Base-by-base conservation (phyloP, 2,329 filamentous ascomycete species). In the Akanthomyces lecanii region DNA sequence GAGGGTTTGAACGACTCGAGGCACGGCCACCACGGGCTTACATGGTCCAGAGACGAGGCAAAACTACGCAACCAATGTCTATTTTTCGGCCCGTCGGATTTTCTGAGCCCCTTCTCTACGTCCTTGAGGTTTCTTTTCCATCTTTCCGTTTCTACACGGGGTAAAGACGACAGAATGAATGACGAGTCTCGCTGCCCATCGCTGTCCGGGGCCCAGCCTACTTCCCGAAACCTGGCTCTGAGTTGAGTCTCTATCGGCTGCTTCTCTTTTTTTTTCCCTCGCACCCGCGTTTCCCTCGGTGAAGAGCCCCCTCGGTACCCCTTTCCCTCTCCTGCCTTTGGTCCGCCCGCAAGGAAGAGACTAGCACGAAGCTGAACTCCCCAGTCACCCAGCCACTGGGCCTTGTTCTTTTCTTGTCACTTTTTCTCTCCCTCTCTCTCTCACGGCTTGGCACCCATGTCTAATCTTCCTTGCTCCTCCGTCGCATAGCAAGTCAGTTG, bases 351-450 rank as follows among this genome's bases (percentile, higher is more conserved):
- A 16, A 30, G 30, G 38, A 40, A 10, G 53, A 55, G 38, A 38
- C 53, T 55, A 44, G 38, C 28, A 53, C 33, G 23, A 52, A 60
- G 57, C 57, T 60, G 57, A 60, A 45, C 11, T 36, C n/a, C 21
- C 21, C 14, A 10, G 18, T 38, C 21, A 11, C 52, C 52, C 51
- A 40, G 33, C 36, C 38, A 30, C 30, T 23, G 25, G 11, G 5
- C 11, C 7, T 8, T 10, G 54, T 18, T 23, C 18, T 25, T 23
- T 14, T 18, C 21, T 38, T 14, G 33, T 38, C 33, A 38, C 28
- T 18, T 58, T 56, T 56, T 33, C 21, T 16, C 28, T 30, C 28
- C 12, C 21, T 47, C 11, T 2, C 16, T 36, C 16, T 23, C 23
- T 25, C n/a, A 21, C 8, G 12, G 51, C 51, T 53, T n/a, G 18